Evolutionary conservation across 345 rosid genomes (phyloP), one percentile per base, ranked within the genome.

Genomic region (Populus simonii): DNA sequence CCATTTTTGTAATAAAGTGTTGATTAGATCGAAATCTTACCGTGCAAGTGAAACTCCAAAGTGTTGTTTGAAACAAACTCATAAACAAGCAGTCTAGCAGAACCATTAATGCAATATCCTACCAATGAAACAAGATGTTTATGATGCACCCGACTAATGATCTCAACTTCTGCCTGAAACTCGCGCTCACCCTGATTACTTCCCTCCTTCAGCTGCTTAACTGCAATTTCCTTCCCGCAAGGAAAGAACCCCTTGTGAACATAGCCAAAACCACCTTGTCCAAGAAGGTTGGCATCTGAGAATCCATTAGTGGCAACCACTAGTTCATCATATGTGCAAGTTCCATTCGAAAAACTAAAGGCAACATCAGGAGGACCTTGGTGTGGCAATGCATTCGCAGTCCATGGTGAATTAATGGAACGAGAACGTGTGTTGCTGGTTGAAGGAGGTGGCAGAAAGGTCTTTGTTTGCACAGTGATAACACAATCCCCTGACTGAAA

Each of bases 231-330:
- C 47, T 74, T 71, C 49, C 78, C 78, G 6, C 13, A 43, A 1
- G 74, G 70, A 68, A 79, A 74, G 25, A 74, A 53, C 29, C 82
- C 82, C 74, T 61, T 79, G 71, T 79, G 82, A 22, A 79, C 82
- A 79, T 73, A 68, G 15, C 82, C 82, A 74, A 79, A 79, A 25
- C 82, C 82, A 51, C 82, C 82, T 79, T 79, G 70, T 39, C 82
- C 82, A 7, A 79, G 61, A 17, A 79, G 74, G 61, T 79, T 79
- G 25, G 82, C 62, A 6, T 68, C 74, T 39, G 82, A 74, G 74
- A 79, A 79, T 22, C 82, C 78, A 29, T 79, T 45, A 5, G 82
- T 79, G 39, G 82, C 82, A 8, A 8, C 55, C 17, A 31, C 63
- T 61, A 79, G 43, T 61, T 74, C 82, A 23, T 74, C 69, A n/a